Evolutionary conservation across 169 alveolate genomes (phyloP).

Genomic region (Eimeria necatrix): DNA sequence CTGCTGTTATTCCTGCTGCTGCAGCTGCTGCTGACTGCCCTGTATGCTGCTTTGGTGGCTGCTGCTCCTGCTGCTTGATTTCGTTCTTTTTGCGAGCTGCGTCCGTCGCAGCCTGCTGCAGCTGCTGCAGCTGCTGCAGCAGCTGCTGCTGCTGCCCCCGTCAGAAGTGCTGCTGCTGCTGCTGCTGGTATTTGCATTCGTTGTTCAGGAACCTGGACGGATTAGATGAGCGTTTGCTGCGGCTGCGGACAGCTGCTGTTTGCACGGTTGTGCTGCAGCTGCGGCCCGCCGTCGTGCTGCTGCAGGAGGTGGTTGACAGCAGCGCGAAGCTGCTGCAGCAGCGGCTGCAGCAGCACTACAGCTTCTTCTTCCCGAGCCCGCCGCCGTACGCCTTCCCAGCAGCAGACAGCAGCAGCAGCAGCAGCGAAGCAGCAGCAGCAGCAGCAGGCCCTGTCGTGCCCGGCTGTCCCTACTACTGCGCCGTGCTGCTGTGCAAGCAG

Average conservation of each 20-base stretch:
- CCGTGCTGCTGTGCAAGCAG: constrained; percentile 70
- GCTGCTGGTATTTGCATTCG: background rate
- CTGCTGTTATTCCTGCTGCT: constrained; percentile 11
- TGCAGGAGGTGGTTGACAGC: constrained; percentile 62
- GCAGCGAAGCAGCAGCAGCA: constrained; percentile 11
- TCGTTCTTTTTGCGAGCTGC: background rate
- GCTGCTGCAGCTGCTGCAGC: background rate
- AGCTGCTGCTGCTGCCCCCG: background rate
- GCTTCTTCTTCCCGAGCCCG: constrained; percentile 36
- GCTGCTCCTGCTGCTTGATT: background rate
- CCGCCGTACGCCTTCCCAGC: background rate
- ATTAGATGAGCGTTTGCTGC: constrained; percentile 60
- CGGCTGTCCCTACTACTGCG: constrained; percentile 75
- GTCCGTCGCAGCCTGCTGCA: background rate
- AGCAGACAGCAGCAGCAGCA: constrained; percentile 16
- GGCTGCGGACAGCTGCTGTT: constrained; percentile 63
- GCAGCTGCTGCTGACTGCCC: background rate
- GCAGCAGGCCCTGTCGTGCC: background rate
- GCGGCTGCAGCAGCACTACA: constrained; percentile 55
- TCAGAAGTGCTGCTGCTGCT: background rate
- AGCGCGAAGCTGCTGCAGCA: constrained; percentile 41
- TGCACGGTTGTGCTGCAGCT: background rate
- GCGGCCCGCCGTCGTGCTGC: constrained; percentile 73
- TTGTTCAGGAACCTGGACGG: constrained; percentile 74
- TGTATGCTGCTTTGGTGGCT: background rate